Evolutionary conservation across 1,284 basidiomycete genomes (phyloP), one percentile per base, ranked within the genome.

Genomic region (Xerocomus amazonicus): DNA sequence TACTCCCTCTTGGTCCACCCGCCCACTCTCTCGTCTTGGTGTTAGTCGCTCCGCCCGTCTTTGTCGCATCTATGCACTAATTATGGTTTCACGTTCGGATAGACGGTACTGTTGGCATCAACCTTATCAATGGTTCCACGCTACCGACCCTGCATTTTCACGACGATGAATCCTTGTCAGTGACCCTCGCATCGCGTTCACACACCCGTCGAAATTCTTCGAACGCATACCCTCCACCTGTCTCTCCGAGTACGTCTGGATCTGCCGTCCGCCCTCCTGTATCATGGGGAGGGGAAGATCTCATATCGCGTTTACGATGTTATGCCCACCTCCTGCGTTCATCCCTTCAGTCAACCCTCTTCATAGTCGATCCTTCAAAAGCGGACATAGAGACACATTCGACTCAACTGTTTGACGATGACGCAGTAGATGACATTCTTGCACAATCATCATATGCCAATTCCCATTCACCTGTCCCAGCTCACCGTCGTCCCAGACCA

Each of bases 61-160:
- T 48, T 36, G 31, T 41, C 27, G 10, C 34, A 40, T 37, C 28
- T 12, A 12, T 35, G 10, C 17, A 19, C 42, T 56, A n/a, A 61
- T 2, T 4, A 3, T 12, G 28, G 17, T 33, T 32, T 6, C 37
- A 37, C 19, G 1, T 47, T 23, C n/a, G 29, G 46, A 26, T 48
- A 88, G 86, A 90, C 62, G 85, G 86, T 7, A 85, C 87, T 17
- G 80, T 88, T 57, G 83, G 80, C 27, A 79, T 92, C 55, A 96
- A 95, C 64, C 81, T 97, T 35, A 87, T 87, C 47, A 95, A 88
- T 55, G 93, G 94, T 12, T 80, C 92, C 35, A 93, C 92, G 0
- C 77, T 97, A 0, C 92, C 93, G 0, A 93, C 90, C 0, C 78
- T 99, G 4, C 84, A 93, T 69, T 98, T 98, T 67, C 96, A 98